Conservation (phyloP, 768 basidiomycete genomes). For the Dioszegia hungarica region DNA sequence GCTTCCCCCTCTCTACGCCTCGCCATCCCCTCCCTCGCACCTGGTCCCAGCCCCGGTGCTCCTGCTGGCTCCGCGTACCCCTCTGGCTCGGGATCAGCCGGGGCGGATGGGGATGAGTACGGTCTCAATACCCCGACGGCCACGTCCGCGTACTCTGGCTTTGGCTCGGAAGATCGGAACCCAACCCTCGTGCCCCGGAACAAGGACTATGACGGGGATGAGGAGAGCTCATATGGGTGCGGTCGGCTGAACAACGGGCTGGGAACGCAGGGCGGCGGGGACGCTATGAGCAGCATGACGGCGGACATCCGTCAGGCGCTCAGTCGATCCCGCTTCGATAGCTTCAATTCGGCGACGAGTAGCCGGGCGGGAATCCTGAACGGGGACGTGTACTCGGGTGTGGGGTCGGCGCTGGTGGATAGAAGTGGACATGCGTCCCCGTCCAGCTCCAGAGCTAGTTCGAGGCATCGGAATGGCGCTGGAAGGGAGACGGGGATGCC, state of each 20-base stretch:
- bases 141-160: slow-evolving; percentile 3
- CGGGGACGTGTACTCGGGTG: neutral
- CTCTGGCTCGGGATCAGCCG: no score
- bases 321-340: slow-evolving; percentile 26
- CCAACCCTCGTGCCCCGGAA: slow-evolving; percentile 32
- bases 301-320: slow-evolving; percentile 30
- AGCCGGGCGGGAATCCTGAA: neutral
- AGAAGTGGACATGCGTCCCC: neutral
- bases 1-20: slow-evolving; percentile 18
- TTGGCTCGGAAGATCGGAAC: slow-evolving; percentile 20
- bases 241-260: slow-evolving; percentile 22
- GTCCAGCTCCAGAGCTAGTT: neutral
- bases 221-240: slow-evolving; percentile 34
- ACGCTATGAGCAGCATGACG: slow-evolving; percentile 30
- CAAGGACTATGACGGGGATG: slow-evolving; percentile 31
- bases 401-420: neutral
- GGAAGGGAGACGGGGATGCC: slow-evolving; percentile 7
- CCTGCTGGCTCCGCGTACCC: slow-evolving; percentile 15
- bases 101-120: slow-evolving; percentile 12
- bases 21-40: slow-evolving; percentile 19
- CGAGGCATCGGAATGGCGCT: neutral
- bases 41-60: slow-evolving; percentile 5
- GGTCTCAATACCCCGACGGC: slow-evolving; percentile 17
- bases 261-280: neutral
- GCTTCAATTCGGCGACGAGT: slow-evolving; percentile 15